phyloP scores from a whole-genome alignment of 2,329 filamentous ascomycete genomes.

The Scedosporium dehoogii region DNA sequence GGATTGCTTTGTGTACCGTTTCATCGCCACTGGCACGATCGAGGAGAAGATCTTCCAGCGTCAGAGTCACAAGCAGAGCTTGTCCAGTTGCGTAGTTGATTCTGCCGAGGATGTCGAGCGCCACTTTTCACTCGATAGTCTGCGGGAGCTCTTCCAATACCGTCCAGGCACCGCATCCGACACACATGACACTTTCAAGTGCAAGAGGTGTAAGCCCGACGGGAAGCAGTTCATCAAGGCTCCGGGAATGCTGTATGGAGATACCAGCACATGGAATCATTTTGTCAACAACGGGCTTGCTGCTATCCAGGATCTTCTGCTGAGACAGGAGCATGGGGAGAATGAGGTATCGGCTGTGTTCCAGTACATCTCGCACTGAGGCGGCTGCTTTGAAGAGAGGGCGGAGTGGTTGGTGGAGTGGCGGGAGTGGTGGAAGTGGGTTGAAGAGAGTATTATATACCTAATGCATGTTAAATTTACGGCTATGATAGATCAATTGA shows the following conservation, averaged over 20 bases:
- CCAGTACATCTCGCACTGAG: slow-evolving; percentile 87
- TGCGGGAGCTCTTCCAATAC: slow-evolving; percentile 92
- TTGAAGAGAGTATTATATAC: background rate
- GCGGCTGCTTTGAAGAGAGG: background rate
- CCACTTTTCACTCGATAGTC: slow-evolving; percentile 84
- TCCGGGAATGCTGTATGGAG: slow-evolving; percentile 90
- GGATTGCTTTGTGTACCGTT: slow-evolving; percentile 98
- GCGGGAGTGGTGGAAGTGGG: background rate
- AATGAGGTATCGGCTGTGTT: slow-evolving; percentile 87
- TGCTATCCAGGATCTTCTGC: slow-evolving; percentile 79
- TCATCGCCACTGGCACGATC: slow-evolving; percentile 95
- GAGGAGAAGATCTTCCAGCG: slow-evolving; percentile 99
- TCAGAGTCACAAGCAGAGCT: slow-evolving; percentile 93
- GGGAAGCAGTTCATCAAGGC: slow-evolving; percentile 84
- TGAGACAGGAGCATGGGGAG: slow-evolving; percentile 75
- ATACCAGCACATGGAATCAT: slow-evolving; percentile 99
- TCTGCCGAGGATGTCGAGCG: slow-evolving; percentile 94
- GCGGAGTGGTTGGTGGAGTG: background rate
- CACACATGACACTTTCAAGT: slow-evolving; percentile 98
- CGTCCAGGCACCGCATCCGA: slow-evolving; percentile 76
- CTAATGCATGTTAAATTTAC: background rate
- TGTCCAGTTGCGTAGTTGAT: slow-evolving; percentile 94
- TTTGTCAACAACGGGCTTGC: slow-evolving; percentile 74
- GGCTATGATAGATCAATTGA: background rate
- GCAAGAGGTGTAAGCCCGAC: slow-evolving; percentile 83